Base-by-base conservation (phyloP, 2,329 filamentous ascomycete genomes). In the Aphanocladium album region DNA sequence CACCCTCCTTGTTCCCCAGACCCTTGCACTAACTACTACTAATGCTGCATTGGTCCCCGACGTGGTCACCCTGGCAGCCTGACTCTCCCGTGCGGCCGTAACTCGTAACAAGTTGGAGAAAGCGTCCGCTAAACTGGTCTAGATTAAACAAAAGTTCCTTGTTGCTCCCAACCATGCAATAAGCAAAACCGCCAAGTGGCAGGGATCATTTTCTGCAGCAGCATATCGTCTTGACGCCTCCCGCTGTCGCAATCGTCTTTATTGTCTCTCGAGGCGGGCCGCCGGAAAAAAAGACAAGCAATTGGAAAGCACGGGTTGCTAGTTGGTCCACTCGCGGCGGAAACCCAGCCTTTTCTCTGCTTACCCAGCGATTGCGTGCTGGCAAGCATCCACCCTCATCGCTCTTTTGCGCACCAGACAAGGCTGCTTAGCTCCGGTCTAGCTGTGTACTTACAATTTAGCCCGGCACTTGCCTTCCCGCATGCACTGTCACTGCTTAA, bases 291-390 rank as follows among this genome's bases (percentile, higher is more conserved):
- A 17, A 54, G 17, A 35, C 35, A 39, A 54, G 14, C 21, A 37
- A 39, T 54, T 41, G n/a, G 9, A 17, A 46, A 11, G 14, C 25
- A 25, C 14, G n/a, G 17, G 14, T 23, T 33, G 21, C 14, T 5
- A 11, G 6, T 27, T 27, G 47, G 50, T 60, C 57, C 53, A 55
- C 53, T 55, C 39, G 39, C 9, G 23, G 39, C 39, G 23, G n/a
- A 33, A 19, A 9, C 19, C n/a, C 14, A 23, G 7, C n/a, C 8
- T 55, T 45, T 43, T 35, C 27, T 16, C 25, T 54, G 57, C 47
- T 46, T 25, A 16, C 43, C n/a, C 43, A 45, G 41, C 49, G 57
- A 53, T 60, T 46, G 57, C 57, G 41, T 54, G 57, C 49, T 52
- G 23, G 37, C 41, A 4, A 25, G 39, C 47, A 60, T 60, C 57